Evolutionary conservation across 1,284 basidiomycete species (phyloP).

Genomic region (Cystobasidiaceae sp.): DNA sequence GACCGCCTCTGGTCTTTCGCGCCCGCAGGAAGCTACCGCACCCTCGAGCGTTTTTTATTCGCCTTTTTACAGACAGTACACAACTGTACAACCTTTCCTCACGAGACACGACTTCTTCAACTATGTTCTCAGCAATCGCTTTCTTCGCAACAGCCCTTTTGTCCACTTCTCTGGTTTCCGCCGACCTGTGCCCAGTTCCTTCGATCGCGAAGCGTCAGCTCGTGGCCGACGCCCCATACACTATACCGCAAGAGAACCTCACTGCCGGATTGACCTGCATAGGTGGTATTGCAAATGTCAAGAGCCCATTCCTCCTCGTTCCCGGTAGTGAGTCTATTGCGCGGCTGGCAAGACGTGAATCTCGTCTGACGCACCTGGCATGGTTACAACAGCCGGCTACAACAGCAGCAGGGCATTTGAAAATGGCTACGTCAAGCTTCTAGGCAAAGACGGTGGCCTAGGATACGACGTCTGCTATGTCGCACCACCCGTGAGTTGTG

Average conservation of each 20-base stretch:
- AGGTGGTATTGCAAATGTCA: slow-evolving; percentile 16
- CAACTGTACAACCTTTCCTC: too few relatives aligned
- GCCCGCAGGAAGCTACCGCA: too few relatives aligned
- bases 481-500: slow-evolving; percentile 9
- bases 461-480: slow-evolving; percentile 29
- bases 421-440: slow-evolving; percentile 26
- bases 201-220: slow-evolving; percentile 7
- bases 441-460: slow-evolving; percentile 11
- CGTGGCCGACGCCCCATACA: slow-evolving; percentile 24
- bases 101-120: too few relatives aligned
- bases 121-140: slow-evolving; percentile 1
- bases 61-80: too few relatives aligned
- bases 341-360: too few relatives aligned
- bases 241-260: slow-evolving; percentile 4
- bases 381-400: slow-evolving; percentile 8
- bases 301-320: slow-evolving; percentile 26
- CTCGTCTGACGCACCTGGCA: not conserved
- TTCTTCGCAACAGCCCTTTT: slow-evolving; percentile 8
- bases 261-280: slow-evolving; percentile 8
- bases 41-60: too few relatives aligned
- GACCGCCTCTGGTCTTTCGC: not conserved
- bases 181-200: slow-evolving; percentile 13
- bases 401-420: slow-evolving; percentile 23
- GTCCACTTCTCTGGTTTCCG: slow-evolving; percentile 1
- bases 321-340: slow-evolving; percentile 23